A percentile compares a stretch with the other conserved stretches of the same genome.
Evolutionary conservation across 2,329 filamentous ascomycete species (phyloP).

Genomic region (Diplodia scrobiculata): DNA sequence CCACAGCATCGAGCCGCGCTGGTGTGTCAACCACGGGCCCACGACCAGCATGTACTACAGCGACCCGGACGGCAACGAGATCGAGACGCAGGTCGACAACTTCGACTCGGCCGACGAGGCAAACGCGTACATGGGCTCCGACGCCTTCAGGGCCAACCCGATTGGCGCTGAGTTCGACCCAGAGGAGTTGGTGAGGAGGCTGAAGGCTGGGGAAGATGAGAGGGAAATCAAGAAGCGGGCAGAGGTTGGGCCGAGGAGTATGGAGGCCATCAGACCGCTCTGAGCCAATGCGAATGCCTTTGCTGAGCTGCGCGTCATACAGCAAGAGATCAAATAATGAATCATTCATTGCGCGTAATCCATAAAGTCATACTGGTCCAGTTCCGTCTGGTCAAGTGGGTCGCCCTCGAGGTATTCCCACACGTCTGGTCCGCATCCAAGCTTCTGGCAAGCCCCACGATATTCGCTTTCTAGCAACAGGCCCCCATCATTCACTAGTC

Average conservation of each 20-base stretch:
- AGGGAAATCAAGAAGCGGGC: slow-evolving; percentile 30
- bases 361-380: not conserved
- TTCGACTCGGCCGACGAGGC: slow-evolving; percentile 41
- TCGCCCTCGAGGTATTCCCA: not conserved
- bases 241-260: slow-evolving; percentile 27
- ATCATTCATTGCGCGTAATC: not conserved
- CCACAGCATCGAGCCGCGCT: slow-evolving; percentile 46
- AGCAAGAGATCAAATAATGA: not conserved
- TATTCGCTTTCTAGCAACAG: not conserved
- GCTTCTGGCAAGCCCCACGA: not conserved
- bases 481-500: not conserved
- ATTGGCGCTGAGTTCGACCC: slow-evolving; percentile 51
- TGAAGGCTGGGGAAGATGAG: slow-evolving; percentile 36
- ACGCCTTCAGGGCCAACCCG: slow-evolving; percentile 48
- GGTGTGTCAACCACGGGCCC: slow-evolving; percentile 54
- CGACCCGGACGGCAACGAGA: slow-evolving; percentile 54
- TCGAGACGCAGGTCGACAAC: slow-evolving; percentile 48
- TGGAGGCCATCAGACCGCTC: not conserved
- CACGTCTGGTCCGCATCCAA: not conserved
- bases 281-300: not conserved
- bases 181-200: slow-evolving; percentile 45
- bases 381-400: not conserved
- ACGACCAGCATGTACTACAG: slow-evolving; percentile 54
- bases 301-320: not conserved
- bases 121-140: slow-evolving; percentile 45